Conservation (phyloP, 345 rosid genomes). For the Noccaea caerulescens region DNA sequence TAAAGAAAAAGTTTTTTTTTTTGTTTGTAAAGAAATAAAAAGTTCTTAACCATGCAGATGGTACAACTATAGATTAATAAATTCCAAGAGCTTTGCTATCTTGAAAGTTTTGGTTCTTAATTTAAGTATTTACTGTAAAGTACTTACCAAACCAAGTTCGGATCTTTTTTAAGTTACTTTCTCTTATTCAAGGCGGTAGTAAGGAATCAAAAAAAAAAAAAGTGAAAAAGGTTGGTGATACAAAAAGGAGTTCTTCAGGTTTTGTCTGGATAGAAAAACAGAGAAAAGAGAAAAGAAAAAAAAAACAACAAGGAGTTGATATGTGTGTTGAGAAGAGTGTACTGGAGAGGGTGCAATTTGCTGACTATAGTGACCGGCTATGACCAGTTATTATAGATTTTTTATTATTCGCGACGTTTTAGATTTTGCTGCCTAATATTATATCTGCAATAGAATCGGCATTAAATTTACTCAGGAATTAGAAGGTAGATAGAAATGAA, state of each 20-base stretch:
- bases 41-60: not conserved
- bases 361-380: constrained; percentile 25
- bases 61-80: not conserved
- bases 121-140: constrained; percentile 1
- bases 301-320: constrained; percentile 9
- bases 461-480: too few species aligned
- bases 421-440: constrained; percentile 6
- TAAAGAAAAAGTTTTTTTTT: too few species aligned
- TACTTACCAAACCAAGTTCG: constrained; percentile 12
- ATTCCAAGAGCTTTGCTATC: constrained; percentile 11
- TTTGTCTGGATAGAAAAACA: not conserved
- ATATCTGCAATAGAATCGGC: too few species aligned
- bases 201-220: constrained; percentile 25
- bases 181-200: constrained; percentile 3
- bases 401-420: not conserved
- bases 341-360: constrained; percentile 7
- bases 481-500: too few species aligned
- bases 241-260: constrained; percentile 3
- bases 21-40: not conserved
- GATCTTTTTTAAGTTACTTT: constrained; percentile 3
- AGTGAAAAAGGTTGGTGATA: constrained; percentile 3
- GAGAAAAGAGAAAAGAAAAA: not conserved
- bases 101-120: not conserved
- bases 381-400: not conserved
- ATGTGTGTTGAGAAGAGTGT: constrained; percentile 20